Base-by-base conservation (phyloP, 768 basidiomycete species). In the Hygrocybe punicea region DNA sequence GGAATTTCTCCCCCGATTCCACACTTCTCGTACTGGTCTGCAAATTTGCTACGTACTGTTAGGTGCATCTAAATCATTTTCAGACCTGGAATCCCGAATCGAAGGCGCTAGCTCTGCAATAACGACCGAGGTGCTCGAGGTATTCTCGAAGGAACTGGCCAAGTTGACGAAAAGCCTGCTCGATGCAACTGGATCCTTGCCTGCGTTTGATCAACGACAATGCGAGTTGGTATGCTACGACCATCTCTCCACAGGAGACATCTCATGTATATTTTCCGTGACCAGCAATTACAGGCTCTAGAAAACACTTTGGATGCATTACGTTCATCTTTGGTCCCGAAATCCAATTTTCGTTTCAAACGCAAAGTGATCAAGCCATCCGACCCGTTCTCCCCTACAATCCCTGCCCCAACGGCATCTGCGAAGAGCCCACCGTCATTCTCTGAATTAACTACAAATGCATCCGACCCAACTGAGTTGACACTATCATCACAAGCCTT, bases 161-260 rank as follows among this genome's bases (percentile, higher is more conserved):
- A 82, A 80, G 58, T 68, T 90, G 44, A 76, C 82, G 44, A 91
- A 85, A 63, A 75, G 74, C 21, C 76, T 92, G 16, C 74, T 78
- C 6, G 86, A 85, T 65, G 88, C 85, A 5, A 83, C 81, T 8
- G 78, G 79, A 6, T 82, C 79, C 56, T 71, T 93, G 45, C 86
- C 89, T 4, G 74, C 79, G 37, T 90, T 89, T 65, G 88, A 91
- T 68, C 89, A 87, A 65, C 79, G 85, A 53, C 85, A 84, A 64
- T 87, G 79, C 65, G 86, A 87, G 67, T 71, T 75, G 63, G 89
- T 90, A 62, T 53, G 84, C 23, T 53, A 11, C 19, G 40, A 29
- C 17, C n/a, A 37, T 19, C 39, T 36, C 17, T 53, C 21, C n/a
- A n/a, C 49, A 36, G 40, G 33, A 54, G 36, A 53, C 35, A 35